phyloP scores from a whole-genome alignment of 208 protist species.

The Acanthamoeba culbertsoni region DNA sequence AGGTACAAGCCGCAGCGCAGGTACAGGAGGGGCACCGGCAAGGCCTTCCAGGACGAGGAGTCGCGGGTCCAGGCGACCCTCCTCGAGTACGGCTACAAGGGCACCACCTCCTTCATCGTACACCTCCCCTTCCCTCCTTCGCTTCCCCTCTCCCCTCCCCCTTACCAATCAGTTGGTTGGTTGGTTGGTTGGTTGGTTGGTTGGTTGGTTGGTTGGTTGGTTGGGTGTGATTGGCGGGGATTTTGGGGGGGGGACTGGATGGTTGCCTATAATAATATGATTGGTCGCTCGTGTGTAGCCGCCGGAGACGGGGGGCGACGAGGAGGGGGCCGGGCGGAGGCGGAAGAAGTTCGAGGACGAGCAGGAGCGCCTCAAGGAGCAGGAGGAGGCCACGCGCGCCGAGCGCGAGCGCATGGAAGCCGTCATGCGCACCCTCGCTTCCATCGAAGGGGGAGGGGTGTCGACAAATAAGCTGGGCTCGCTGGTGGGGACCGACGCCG shows the following conservation, averaged over 20 bases:
- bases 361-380: conserved; percentile 3
- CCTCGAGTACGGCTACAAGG: conserved; percentile 77
- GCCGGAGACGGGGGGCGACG: not conserved
- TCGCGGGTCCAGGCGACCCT: conserved; percentile 70
- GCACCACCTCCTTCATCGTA: conserved; percentile 31
- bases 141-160: not conserved
- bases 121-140: not conserved
- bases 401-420: conserved; percentile 27
- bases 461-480: conserved; percentile 54
- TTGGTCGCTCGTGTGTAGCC: not conserved
- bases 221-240: no score
- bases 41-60: conserved; percentile 18
- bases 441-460: conserved; percentile 43
- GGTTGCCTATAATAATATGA: no score
- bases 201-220: no score
- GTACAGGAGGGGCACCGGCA: not conserved
- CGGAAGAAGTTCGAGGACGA: conserved; percentile 49
- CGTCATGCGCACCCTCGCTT: conserved; percentile 51
- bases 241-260: no score
- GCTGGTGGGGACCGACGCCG: conserved; percentile 53
- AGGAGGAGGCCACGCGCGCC: conserved; percentile 21
- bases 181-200: no score
- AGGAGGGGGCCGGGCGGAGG: not conserved
- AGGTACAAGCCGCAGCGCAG: conserved; percentile 62
- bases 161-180: not conserved